Percentiles rank a stretch among this genome's conserved stretches.
phyloP scores from a whole-genome alignment of 176 grass and related monocot species.

The Alopecurus myosuroides region DNA sequence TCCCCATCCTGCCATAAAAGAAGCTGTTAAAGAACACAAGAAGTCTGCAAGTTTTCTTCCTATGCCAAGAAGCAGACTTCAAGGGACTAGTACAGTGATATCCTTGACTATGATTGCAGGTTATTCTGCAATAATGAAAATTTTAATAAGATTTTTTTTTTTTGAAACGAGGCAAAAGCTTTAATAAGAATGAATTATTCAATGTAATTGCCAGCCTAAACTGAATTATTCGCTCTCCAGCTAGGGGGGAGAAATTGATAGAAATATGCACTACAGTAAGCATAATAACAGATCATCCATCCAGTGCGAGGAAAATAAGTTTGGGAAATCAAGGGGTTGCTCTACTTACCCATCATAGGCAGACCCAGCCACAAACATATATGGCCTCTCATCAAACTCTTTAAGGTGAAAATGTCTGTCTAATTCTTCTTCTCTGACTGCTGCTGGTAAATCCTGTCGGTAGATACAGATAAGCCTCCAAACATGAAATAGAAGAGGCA shows the following conservation, averaged over 20 bases:
- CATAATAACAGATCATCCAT: neutral
- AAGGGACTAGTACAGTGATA: neutral
- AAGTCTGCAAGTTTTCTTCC: neutral
- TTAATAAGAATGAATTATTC: neutral
- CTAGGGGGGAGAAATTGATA: neutral
- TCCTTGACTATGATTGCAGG: neutral
- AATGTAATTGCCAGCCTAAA: neutral
- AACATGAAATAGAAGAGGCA: conserved; percentile 16
- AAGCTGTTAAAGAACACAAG: neutral
- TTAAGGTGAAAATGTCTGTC: conserved; percentile 84
- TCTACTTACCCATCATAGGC: conserved; percentile 85
- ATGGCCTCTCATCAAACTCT: conserved; percentile 75
- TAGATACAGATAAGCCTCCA: neutral
- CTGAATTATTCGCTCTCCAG: neutral
- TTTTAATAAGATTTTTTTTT: neutral
- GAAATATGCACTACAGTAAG: neutral
- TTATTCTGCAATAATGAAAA: neutral
- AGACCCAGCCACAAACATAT: conserved; percentile 78
- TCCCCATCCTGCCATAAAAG: conserved; percentile 58
- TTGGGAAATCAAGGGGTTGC: neutral
- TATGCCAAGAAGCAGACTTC: neutral
- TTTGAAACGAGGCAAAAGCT: too few species aligned
- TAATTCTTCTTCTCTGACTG: conserved; percentile 70
- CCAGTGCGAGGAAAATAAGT: conserved; percentile 17
- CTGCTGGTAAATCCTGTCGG: conserved; percentile 79